These are phyloP conservation scores for Tuber borchii DNA, from an alignment of 495 filamentous ascomycete species.

Conservation along the genomic window DNA sequence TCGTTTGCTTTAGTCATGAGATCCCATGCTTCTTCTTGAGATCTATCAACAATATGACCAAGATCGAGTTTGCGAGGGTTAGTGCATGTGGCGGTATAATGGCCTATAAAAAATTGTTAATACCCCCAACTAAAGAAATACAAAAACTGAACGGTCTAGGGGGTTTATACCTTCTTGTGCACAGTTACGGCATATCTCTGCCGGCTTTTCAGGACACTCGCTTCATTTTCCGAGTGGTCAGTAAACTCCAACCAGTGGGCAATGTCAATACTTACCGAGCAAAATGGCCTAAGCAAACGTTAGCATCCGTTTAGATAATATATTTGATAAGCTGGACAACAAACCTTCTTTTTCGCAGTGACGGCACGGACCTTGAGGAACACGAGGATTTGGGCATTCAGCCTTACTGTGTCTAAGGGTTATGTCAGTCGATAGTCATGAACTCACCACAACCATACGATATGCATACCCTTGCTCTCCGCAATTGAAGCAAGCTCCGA, in stretches of 20 bases:
- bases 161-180: slow-evolving; percentile 55
- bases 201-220: slow-evolving; percentile 44
- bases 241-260: neutral
- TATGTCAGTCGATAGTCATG: slow-evolving; percentile 21
- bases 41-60: slow-evolving; percentile 52
- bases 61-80: slow-evolving; percentile 63
- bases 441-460: neutral
- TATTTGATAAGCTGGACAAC: neutral
- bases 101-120: slow-evolving; percentile 49
- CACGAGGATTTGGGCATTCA: slow-evolving; percentile 56
- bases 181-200: slow-evolving; percentile 69
- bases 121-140: slow-evolving; percentile 7
- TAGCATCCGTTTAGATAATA: neutral
- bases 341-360: slow-evolving; percentile 55
- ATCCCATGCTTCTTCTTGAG: slow-evolving; percentile 64
- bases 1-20: slow-evolving; percentile 56
- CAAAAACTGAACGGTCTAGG: neutral
- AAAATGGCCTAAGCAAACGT: slow-evolving; percentile 32
- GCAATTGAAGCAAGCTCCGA: slow-evolving; percentile 70
- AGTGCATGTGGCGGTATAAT: slow-evolving; percentile 59
- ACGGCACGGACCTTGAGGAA: slow-evolving; percentile 66
- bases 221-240: neutral
- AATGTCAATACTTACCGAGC: slow-evolving; percentile 41
- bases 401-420: slow-evolving; percentile 49
- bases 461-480: slow-evolving; percentile 59